Evolutionary conservation across 116 monocot genomes (phyloP), one percentile per base, ranked within the genome.

Genomic region (Zostera marina): DNA sequence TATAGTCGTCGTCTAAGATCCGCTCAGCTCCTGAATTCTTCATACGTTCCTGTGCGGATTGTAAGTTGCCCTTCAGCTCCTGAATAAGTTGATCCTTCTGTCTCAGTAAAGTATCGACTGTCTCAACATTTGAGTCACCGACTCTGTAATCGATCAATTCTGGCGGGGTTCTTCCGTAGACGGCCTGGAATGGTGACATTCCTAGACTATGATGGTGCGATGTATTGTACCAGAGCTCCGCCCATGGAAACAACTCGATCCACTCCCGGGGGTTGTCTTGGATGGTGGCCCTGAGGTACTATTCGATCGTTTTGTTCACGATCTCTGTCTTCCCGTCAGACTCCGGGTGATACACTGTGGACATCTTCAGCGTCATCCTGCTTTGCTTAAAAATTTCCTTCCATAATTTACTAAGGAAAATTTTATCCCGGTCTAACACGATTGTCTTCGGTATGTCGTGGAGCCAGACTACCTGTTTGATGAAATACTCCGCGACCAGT

Each of bases 391-490:
- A 47, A 11, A 61, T 23, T 25, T 62, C 62, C 13, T 10, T 5
- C 47, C 26, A 62, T 0, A 62, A 62, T 0, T 48, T n/a, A 1
- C 48, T 49, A 0, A 16, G 5, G 16, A 62, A 62, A 2, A 62
- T 25, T 5, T 4, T 17, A 16, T 62, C 16, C 0, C 13, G 13
- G 9, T 24, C 61, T 2, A 21, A 22, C 2, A 61, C 44, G 0
- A 61, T 61, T 4, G 45, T 11, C 24, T 44, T 23, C 2, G 61
- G 23, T 14, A 61, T 46, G 19, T 25, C 61, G 7, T 60, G 60
- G 3, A 60, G 0, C 5, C 3, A 1, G 14, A 60, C 3, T 1
- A 60, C 20, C 0, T 42, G 2, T 1, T 60, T 21, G 16, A 39
- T 11, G 41, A 60, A 60, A 0, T 17, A 0, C 3, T 0, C n/a